These are phyloP conservation scores for Physcia stellaris DNA, from an alignment of 495 filamentous ascomycete species.

Conservation along the genomic window DNA sequence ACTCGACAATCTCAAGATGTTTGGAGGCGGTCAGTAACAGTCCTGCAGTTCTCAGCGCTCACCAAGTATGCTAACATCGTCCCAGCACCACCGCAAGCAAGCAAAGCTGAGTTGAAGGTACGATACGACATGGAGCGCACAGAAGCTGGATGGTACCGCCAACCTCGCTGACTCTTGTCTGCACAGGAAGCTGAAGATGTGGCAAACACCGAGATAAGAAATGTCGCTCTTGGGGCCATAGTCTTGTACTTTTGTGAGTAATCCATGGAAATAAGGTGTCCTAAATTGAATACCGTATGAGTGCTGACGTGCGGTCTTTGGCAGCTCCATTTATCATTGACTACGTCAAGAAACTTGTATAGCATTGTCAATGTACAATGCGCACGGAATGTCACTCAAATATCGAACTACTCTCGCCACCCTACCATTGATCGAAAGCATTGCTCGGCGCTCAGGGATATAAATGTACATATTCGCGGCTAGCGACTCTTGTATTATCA, in stretches of 20 bases:
- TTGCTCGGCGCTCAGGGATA: neutral
- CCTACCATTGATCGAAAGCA: no score
- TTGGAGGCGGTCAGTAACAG: conserved; percentile 8
- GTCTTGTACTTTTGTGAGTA: conserved; percentile 77
- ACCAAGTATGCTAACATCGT: neutral
- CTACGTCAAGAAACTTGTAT: conserved; percentile 61
- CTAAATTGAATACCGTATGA: no score
- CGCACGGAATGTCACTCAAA: no score
- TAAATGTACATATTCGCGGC: neutral
- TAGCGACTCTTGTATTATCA: neutral
- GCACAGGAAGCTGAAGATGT: conserved; percentile 50
- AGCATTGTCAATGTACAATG: no score
- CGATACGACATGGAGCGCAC: neutral
- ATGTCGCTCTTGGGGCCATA: conserved; percentile 45
- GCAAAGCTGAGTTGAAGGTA: conserved; percentile 9
- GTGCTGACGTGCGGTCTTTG: neutral
- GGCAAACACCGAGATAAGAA: conserved; percentile 52
- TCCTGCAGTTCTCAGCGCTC: neutral
- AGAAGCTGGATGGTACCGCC: neutral
- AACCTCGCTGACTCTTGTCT: neutral
- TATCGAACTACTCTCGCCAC: no score
- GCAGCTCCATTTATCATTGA: conserved; percentile 75
- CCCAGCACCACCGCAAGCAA: conserved; percentile 3
- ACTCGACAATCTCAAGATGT: conserved; percentile 5
- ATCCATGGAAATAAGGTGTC: no score